Conservation (phyloP, 2,329 filamentous ascomycete species). For the Trichoderma citrinoviride region DNA sequence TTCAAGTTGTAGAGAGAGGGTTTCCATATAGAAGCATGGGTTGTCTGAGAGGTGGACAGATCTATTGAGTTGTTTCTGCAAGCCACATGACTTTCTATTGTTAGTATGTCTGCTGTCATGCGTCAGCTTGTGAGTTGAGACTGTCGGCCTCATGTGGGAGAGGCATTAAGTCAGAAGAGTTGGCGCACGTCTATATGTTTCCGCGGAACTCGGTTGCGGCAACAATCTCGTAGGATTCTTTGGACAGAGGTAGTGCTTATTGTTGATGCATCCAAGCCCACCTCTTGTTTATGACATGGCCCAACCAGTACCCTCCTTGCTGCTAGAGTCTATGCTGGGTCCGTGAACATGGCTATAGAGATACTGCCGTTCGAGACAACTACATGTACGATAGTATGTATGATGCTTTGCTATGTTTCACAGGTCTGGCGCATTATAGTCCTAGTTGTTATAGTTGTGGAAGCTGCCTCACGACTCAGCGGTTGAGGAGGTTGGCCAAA, state of each 20-base stretch:
- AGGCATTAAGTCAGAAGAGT: background rate
- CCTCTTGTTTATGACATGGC: too few relatives aligned
- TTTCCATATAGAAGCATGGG: too few relatives aligned
- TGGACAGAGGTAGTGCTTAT: background rate
- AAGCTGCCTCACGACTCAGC: background rate
- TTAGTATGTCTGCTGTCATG: background rate
- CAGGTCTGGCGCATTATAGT: too few relatives aligned
- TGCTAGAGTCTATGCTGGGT: too few relatives aligned
- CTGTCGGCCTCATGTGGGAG: background rate
- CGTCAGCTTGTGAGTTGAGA: background rate
- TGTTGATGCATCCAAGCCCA: too few relatives aligned
- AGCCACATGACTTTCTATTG: background rate
- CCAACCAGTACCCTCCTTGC: too few relatives aligned
- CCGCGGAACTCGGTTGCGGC: background rate
- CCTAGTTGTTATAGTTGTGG: too few relatives aligned
- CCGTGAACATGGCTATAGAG: too few relatives aligned
- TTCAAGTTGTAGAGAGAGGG: background rate
- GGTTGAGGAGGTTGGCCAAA: background rate
- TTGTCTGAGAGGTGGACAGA: background rate
- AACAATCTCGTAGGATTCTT: background rate
- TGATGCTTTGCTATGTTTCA: too few relatives aligned
- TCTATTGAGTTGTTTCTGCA: background rate
- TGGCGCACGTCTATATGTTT: background rate
- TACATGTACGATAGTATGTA: too few relatives aligned
- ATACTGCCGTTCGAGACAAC: too few relatives aligned